phyloP scores from a whole-genome alignment of 345 rosid genomes.

The Sisymbrium altissimum region DNA sequence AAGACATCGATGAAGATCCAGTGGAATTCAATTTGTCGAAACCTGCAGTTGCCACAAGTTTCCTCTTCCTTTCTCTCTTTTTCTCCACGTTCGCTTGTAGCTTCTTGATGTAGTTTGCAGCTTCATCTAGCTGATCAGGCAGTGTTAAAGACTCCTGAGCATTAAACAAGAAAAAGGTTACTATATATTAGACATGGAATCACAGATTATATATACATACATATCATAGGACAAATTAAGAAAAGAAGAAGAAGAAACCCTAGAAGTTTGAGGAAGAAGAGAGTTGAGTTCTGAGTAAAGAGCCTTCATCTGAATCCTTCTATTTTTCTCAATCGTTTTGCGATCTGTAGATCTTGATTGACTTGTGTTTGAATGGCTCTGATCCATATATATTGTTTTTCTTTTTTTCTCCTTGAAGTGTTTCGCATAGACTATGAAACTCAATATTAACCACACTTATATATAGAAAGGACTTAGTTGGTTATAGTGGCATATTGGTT shows the following conservation, averaged over 20 bases:
- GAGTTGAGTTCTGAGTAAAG: conserved; percentile 35
- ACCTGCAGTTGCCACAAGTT: not conserved
- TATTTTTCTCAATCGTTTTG: conserved; percentile 31
- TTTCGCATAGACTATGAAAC: conserved; percentile 3
- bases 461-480: conserved; percentile 13
- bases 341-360: conserved; percentile 29
- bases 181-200: not conserved
- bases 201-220: too few relatives aligned
- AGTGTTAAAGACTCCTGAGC: conserved; percentile 23
- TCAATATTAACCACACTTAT: conserved; percentile 1
- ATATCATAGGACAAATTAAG: not conserved
- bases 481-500: not conserved
- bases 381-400: conserved; percentile 17
- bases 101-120: conserved; percentile 34
- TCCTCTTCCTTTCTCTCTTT: conserved; percentile 23
- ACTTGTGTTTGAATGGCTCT: conserved; percentile 19
- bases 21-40: conserved; percentile 6
- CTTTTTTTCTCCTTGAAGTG: not conserved
- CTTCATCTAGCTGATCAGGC: conserved; percentile 38
- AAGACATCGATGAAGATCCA: conserved; percentile 21
- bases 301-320: conserved; percentile 34
- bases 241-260: conserved; percentile 18
- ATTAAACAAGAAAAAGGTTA: not conserved
- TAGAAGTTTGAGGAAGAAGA: conserved; percentile 34
- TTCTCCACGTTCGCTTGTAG: conserved; percentile 34